Evolutionary conservation across 2,329 filamentous ascomycete species (phyloP), one percentile per base, ranked within the genome.

Genomic region (Daldinia sp.): DNA sequence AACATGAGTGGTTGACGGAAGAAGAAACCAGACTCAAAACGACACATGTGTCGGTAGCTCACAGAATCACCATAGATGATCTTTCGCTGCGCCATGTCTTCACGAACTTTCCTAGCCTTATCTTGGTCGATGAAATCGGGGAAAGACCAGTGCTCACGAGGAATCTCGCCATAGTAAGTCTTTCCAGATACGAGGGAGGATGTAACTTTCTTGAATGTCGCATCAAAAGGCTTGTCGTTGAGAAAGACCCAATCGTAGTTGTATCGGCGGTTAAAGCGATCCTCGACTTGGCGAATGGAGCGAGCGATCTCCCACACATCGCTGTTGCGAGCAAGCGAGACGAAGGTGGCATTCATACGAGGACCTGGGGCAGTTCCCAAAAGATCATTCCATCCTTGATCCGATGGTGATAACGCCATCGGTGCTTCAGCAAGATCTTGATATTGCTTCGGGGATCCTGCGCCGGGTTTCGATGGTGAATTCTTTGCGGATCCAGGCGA

Each of bases 161-260:
- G 90, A 70, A 99, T 98, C 79, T 91, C 85, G 79, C 94, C 96
- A 79, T 98, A 99, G 79, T 92, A 89, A 51, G 96, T 94, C 75
- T 89, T 97, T 64, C 96, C 96, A 12, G 95, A 98, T n/a, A 97
- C 92, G 41, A 99, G 87, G 1, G 93, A 90, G 4, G 88, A 87
- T 3, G 96, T 99, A 72, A 98, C 87, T 81, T 93, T 95, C 82
- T 94, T 98, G 87, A 99, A 99, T 9, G 89, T 90, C 2, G 93
- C 92, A 78, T 97, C 92, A 77, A 99, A 99, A 0, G 94, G 93
- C 80, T 94, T 89, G 79, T 99, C 96, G 82, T 99, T 99, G 69
- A 99, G 85, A 84, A 99, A 99, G 60, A 99, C 95, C 97, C 97
- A 99, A 79, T 98, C 95, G 82, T 99, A 99, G 84, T 97, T 91